Percentiles rank a stretch among this genome's conserved stretches.
Conservation (phyloP, 306 rosid species). For the Rosa persica region DNA sequence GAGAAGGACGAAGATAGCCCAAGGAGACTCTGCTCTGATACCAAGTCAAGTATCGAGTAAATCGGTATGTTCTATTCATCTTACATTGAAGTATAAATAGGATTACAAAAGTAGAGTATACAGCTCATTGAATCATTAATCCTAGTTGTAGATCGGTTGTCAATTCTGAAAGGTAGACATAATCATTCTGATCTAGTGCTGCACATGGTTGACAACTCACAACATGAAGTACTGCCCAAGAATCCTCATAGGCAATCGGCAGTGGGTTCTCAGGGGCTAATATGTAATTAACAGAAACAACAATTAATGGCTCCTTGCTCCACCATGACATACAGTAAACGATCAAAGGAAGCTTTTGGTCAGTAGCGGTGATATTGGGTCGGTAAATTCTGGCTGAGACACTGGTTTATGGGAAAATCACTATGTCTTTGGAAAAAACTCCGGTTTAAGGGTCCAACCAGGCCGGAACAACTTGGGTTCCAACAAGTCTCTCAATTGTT, state of each 20-base stretch:
- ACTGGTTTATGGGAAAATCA: conserved; percentile 48
- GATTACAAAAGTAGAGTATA: no score
- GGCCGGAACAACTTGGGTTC: conserved; percentile 48
- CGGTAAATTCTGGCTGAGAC: conserved; percentile 63
- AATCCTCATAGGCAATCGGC: conserved; percentile 63
- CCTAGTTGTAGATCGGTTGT: no score
- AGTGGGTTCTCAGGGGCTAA: conserved; percentile 83
- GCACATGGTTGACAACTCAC: no score
- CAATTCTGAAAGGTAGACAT: no score
- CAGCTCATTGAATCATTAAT: no score
- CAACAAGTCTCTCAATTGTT: conserved; percentile 54
- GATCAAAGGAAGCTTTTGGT: conserved; percentile 50
- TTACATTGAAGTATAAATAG: no score
- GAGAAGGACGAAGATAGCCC: no score
- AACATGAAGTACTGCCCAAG: conserved; percentile 65
- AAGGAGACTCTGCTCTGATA: no score
- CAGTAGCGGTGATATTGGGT: conserved; percentile 23
- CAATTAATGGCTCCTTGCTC: no score
- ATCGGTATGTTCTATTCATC: no score
- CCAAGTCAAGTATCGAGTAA: no score
- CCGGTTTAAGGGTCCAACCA: conserved; percentile 56
- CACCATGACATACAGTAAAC: conserved; percentile 83
- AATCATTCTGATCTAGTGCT: no score
- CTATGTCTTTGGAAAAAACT: conserved; percentile 71
- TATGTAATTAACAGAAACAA: conserved; percentile 62